Percentiles rank a stretch among this genome's conserved stretches.
Evolutionary conservation across 2,329 filamentous ascomycete species (phyloP).

Genomic region (Hawksworthiomyces lignivorus): DNA sequence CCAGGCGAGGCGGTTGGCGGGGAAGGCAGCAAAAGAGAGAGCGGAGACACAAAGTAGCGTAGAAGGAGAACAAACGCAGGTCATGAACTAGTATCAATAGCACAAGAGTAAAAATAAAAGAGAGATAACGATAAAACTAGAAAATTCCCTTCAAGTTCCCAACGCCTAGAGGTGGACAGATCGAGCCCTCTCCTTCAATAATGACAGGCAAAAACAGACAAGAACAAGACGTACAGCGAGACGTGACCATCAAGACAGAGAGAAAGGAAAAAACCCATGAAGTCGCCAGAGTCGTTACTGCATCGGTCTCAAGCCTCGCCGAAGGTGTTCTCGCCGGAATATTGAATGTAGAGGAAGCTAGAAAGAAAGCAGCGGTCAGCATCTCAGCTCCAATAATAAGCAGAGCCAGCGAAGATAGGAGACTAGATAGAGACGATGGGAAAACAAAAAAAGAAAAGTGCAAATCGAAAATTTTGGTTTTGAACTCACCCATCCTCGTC

Average conservation of each 20-base stretch:
- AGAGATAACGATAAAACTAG: neutral
- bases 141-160: constrained; percentile 6
- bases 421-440: too few relatives aligned
- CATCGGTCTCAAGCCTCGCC: constrained; percentile 46
- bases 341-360: constrained; percentile 97
- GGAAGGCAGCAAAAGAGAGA: too few relatives aligned
- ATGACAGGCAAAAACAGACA: neutral
- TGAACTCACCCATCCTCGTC: constrained; percentile 57
- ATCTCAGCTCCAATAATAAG: too few relatives aligned
- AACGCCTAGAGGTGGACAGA: constrained; percentile 5
- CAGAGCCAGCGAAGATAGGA: neutral
- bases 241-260: neutral
- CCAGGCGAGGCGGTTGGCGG: too few relatives aligned
- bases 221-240: neutral
- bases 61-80: neutral
- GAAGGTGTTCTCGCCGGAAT: constrained; percentile 99
- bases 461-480: too few relatives aligned
- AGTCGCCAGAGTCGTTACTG: too few relatives aligned
- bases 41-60: too few relatives aligned
- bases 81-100: too few relatives aligned
- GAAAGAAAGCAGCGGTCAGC: constrained; percentile 9
- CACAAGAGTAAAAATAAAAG: neutral
- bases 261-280: neutral
- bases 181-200: neutral
- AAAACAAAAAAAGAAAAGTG: constrained; percentile 4